A percentile compares a stretch with the other conserved stretches of the same genome.
These are phyloP conservation scores for Psilocybe tampanensis DNA, from an alignment of 768 basidiomycete genomes.

Conservation along the genomic window DNA sequence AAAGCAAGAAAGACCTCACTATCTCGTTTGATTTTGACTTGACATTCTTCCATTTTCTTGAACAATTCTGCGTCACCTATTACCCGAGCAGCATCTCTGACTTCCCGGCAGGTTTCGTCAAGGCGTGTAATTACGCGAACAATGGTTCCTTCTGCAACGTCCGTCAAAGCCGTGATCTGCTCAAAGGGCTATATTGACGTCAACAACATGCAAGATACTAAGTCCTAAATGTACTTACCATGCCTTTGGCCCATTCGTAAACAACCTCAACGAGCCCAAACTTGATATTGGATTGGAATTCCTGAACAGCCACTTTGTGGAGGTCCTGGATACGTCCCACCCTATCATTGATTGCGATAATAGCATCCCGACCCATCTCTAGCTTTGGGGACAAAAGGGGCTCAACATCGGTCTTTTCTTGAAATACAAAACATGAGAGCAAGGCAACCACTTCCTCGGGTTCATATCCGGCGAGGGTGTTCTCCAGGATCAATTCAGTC, in stretches of 20 bases:
- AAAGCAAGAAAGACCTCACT: slow-evolving; percentile 57
- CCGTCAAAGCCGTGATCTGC: slow-evolving; percentile 90
- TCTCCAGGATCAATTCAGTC: slow-evolving; percentile 96
- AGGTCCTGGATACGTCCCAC: slow-evolving; percentile 80
- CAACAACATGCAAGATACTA: not conserved
- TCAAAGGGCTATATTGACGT: slow-evolving; percentile 76
- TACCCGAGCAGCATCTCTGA: slow-evolving; percentile 94
- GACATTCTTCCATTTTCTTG: slow-evolving; percentile 97
- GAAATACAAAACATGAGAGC: slow-evolving; percentile 96
- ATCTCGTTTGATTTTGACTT: slow-evolving; percentile 92
- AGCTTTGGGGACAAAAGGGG: slow-evolving; percentile 81
- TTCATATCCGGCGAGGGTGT: slow-evolving; percentile 86
- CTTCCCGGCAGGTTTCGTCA: slow-evolving; percentile 97
- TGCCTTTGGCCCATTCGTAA: slow-evolving; percentile 99
- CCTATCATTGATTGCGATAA: slow-evolving; percentile 75
- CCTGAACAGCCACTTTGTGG: slow-evolving; percentile 78
- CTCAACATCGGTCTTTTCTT: slow-evolving; percentile 94
- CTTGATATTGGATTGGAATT: slow-evolving; percentile 79
- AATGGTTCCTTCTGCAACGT: slow-evolving; percentile 95
- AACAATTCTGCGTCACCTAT: slow-evolving; percentile 96
- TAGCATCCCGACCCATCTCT: slow-evolving; percentile 77
- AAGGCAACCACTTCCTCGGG: slow-evolving; percentile 97
- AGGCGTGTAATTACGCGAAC: slow-evolving; percentile 94
- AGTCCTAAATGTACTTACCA: slow-evolving; percentile 58
- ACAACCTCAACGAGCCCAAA: slow-evolving; percentile 95